Base-by-base conservation (phyloP, 805 yeast genomes). In the Nadsonia fulvescens region DNA sequence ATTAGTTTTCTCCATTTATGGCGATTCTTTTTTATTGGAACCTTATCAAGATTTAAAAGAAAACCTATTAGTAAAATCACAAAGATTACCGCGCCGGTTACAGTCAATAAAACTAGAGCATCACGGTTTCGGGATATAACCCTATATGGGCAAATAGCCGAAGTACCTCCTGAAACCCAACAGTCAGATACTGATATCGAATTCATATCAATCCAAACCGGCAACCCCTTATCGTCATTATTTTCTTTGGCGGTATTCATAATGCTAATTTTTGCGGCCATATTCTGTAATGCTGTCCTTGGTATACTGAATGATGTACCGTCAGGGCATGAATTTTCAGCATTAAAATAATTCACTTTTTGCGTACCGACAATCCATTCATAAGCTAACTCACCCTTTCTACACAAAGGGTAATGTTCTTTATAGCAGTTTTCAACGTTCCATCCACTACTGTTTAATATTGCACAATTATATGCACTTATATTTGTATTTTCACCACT, bases 141-240 rank as follows among this genome's bases (percentile, higher is more conserved):
- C 30, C 63, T 66, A 43, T 82, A 82, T 0, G 95, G 94, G 44
- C 96, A 83, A 16, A 52, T 43, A 0, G 86, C 72, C 33, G 65
- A 58, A 0, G 79, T 66, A 0, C 93, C 93, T 1, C 93, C 93
- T 8, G 64, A 47, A 4, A 82, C 82, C 83, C 89, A 86, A 42
- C 96, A 83, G 29, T 68, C 63, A 3, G 61, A 50, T 12, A 70
- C 68, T 1, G 78, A 63, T 12, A 86, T 58, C 10, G 83, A 78
- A 43, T 86, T 83, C 35, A 81, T 38, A 48, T 79, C 81, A 3
- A 81, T 64, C 95, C 95, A 83, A 0, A 68, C 53, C 0, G 65
- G 63, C 8, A 37, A 47, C 9, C 33, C 37, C 2, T 40, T 33
- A 9, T 49, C 44, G 3, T 38, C 32, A 0, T 28, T 20, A 0